Conservation (phyloP, 2,329 filamentous ascomycete genomes). For the Colletotrichum coccodes region DNA sequence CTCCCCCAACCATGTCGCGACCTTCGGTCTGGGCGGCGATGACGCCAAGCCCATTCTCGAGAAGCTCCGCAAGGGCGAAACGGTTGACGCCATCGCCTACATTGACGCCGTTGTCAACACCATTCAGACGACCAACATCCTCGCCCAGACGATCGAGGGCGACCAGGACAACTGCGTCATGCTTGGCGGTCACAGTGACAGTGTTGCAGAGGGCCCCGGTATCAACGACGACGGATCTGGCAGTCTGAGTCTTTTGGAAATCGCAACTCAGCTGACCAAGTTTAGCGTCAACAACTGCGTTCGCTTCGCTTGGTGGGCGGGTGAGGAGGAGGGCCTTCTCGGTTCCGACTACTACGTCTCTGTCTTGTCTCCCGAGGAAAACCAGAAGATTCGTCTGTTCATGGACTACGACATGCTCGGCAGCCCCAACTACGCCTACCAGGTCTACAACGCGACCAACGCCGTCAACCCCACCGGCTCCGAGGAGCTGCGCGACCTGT, state of each 20-base stretch:
- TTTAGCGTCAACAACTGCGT: constrained; percentile 73
- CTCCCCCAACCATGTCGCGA: constrained; percentile 69
- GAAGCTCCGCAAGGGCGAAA: constrained; percentile 61
- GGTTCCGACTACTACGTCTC: constrained; percentile 71
- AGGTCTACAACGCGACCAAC: constrained; percentile 79
- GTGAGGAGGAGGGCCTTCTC: constrained; percentile 73
- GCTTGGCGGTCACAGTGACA: constrained; percentile 73
- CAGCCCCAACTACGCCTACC: constrained; percentile 73
- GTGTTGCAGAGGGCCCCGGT: constrained; percentile 71
- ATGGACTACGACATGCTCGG: constrained; percentile 79
- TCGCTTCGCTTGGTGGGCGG: constrained; percentile 75
- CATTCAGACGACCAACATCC: constrained; percentile 67
- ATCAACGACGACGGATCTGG: constrained; percentile 85
- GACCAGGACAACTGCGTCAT: constrained; percentile 73
- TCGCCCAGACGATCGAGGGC: constrained; percentile 69
- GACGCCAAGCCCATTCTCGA: constrained; percentile 67
- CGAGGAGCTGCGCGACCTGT: constrained; percentile 74
- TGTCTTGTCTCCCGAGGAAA: constrained; percentile 65
- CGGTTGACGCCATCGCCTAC: constrained; percentile 65
- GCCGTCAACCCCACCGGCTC: constrained; percentile 76
- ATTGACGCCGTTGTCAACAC: constrained; percentile 66
- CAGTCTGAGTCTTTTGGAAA: constrained; percentile 68
- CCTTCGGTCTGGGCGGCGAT: constrained; percentile 71
- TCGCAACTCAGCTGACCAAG: constrained; percentile 67
- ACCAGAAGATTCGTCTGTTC: constrained; percentile 70